phyloP scores from a whole-genome alignment of 2,329 filamentous ascomycete genomes.

The Cladosporium cucumerinum region DNA sequence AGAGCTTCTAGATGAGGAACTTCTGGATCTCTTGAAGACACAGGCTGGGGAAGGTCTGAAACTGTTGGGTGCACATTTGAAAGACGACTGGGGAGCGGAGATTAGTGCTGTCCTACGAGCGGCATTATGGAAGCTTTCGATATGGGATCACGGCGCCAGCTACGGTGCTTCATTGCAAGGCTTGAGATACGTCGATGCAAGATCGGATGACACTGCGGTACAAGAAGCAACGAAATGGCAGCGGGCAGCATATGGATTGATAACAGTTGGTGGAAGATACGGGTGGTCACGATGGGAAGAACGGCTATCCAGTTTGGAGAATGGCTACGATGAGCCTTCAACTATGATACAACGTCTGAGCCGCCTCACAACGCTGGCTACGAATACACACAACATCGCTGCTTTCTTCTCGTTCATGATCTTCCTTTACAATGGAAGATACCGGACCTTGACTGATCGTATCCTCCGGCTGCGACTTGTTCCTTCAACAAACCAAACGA shows the following conservation, averaged over 20 bases:
- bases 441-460: constrained; percentile 85
- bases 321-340: constrained; percentile 62
- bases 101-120: constrained; percentile 74
- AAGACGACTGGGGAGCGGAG: constrained; percentile 84
- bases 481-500: constrained; percentile 79
- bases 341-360: constrained; percentile 57
- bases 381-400: constrained; percentile 74
- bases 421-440: constrained; percentile 86
- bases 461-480: constrained; percentile 79
- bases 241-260: constrained; percentile 76
- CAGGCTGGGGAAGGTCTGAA: constrained; percentile 87
- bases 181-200: constrained; percentile 81
- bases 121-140: constrained; percentile 85
- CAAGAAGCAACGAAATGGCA: constrained; percentile 75
- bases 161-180: constrained; percentile 94
- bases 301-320: constrained; percentile 73
- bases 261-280: constrained; percentile 85
- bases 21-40: constrained; percentile 76
- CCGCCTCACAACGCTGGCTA: constrained; percentile 64
- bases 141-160: constrained; percentile 95
- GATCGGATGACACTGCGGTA: constrained; percentile 45
- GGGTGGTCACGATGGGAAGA: constrained; percentile 90
- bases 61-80: constrained; percentile 74
- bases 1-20: constrained; percentile 88
- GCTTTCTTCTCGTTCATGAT: constrained; percentile 83